Base-by-base conservation (phyloP, 208 protist genomes). In the Leishmania braziliensis region DNA sequence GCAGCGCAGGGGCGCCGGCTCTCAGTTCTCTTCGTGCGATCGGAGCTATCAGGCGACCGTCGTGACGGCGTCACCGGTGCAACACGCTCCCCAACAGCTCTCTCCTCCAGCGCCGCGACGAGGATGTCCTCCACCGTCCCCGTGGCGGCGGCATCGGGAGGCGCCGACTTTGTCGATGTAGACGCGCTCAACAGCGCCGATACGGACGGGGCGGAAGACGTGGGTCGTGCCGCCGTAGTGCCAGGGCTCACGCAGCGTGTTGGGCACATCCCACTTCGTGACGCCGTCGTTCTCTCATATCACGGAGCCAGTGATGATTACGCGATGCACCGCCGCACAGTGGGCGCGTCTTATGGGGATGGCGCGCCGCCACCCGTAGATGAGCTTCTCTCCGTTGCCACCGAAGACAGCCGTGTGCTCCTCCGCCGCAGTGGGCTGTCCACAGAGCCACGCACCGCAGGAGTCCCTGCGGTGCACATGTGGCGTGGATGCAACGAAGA, bases 261-360 rank as follows among this genome's bases (percentile, higher is more conserved):
- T 8, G 56, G 46, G 0, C 54, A 58, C 33, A 16, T 60, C 16
- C 43, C 62, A 33, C 29, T 82, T 26, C 82, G 82, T 20, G 82
- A 85, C 76, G 50, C 82, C 3, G 77, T 82, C 1, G 72, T 85
- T 46, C 73, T 85, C 53, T 78, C 72, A 9, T 85, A 85, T 43
- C 60, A 72, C 5, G 51, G 62, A 29, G 50, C 36, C n/a, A 79
- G 76, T n/a, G 76, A 79, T 68, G 76, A 79, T 36, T 65, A 65
- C 20, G 65, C 36, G 20, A 56, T n/a, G 51, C 46, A 58, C 77
- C 18, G 39, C 26, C 46, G 26, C 63, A 48, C 46, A 14, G 53
- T 29, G 20, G n/a, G 29, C 54, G 16, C 46, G 54, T 51, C 69
- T 23, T 18, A 10, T 62, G 79, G 23, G 9, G 9, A 39, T 20